Evolutionary conservation across 1,284 basidiomycete species (phyloP), one percentile per base, ranked within the genome.

Genomic region (Trametes polyzona): DNA sequence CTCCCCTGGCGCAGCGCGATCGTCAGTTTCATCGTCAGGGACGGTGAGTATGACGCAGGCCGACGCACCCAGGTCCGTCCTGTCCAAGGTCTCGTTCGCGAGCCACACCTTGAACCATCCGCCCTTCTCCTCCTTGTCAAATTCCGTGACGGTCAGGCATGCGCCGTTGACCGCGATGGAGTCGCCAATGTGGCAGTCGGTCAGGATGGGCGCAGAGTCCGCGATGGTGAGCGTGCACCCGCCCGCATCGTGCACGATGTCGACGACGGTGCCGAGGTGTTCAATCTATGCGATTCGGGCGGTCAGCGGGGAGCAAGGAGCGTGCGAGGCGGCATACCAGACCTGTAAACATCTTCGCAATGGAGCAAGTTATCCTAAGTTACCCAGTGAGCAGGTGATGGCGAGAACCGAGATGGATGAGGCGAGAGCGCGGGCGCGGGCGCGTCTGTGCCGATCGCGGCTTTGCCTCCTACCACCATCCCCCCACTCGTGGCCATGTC

Each of bases 91-190:
- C 78, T 99, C 97, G 62, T 96, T 96, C 43, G 96, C 96, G 33
- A 98, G 77, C 78, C 95, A 97, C 52, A 98, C 93, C 66, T 87
- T 91, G 81, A 99, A 99, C 81, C 83, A 90, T 2, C 90, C 90
- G 7, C 83, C 84, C 6, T 82, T 69, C 33, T 78, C 77, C 35
- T 77, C 73, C 61, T 76, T 72, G 62, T 89, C 79, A 65, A 96
- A 97, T 63, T 87, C 86, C 5, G 91, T 96, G 43, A 97, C 96
- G 0, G 96, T 99, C 63, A 99, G 74, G 71, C 96, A 93, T 24
- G 82, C 82, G 16, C 89, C 89, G 65, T 92, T 90, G 32, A 78
- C 88, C 44, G 93, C 91, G 62, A 99, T 98, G 46, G 93, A 96
- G 76, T 99, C 97, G 11, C 97, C 96, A 54, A 96, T 82, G 64